These are phyloP conservation scores for Aspergillus aculeatus DNA, from an alignment of 2,329 filamentous ascomycete species.

Conservation along the genomic window DNA sequence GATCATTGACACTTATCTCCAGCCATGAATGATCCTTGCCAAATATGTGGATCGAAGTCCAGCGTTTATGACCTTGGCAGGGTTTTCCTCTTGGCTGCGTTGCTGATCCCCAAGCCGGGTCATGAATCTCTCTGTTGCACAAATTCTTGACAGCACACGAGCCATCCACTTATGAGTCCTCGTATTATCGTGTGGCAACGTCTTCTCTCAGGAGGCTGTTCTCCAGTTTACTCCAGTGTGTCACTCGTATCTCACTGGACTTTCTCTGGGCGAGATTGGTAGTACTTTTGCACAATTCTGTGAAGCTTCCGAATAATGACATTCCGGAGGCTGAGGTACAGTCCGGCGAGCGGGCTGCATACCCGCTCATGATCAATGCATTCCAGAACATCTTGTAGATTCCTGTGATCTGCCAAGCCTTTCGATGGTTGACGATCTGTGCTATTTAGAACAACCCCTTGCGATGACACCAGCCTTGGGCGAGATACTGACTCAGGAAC, in stretches of 20 bases:
- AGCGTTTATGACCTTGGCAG: background rate
- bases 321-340: slow-evolving; percentile 6
- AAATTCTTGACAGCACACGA: background rate
- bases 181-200: background rate
- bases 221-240: background rate
- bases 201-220: background rate
- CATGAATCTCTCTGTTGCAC: no score
- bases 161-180: background rate
- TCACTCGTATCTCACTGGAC: background rate
- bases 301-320: slow-evolving; percentile 17
- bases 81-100: background rate
- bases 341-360: slow-evolving; percentile 3
- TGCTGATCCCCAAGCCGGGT: no score
- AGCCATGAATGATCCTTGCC: background rate
- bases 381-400: slow-evolving; percentile 10
- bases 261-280: background rate
- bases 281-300: slow-evolving; percentile 12
- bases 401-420: slow-evolving; percentile 5
- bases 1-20: background rate
- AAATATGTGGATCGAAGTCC: background rate
- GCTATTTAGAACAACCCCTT: background rate
- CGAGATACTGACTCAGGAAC: background rate
- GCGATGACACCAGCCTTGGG: background rate
- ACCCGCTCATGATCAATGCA: slow-evolving; percentile 5
- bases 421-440: background rate